phyloP scores from a whole-genome alignment of 2,329 filamentous ascomycete species.

The Incumbomyces lentus region DNA sequence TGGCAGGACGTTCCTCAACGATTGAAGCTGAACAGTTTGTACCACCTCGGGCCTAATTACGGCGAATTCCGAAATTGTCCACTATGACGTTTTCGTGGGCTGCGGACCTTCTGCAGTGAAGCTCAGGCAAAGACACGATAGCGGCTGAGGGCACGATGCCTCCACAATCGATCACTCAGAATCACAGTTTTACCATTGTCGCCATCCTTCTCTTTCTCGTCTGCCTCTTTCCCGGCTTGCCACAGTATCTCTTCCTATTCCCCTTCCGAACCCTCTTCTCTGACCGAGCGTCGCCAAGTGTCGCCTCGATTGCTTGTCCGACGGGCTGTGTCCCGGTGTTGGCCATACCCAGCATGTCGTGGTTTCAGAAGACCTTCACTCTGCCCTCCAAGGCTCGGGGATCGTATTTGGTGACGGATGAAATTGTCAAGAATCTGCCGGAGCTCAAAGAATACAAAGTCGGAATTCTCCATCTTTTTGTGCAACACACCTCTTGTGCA shows the following conservation, averaged over 20 bases:
- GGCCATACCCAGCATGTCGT: conserved; percentile 35
- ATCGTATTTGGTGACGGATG: conserved; percentile 79
- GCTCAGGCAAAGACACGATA: not conserved
- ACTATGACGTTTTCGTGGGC: not conserved
- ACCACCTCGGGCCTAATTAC: not conserved
- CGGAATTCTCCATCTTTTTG: conserved; percentile 76
- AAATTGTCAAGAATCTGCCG: conserved; percentile 59
- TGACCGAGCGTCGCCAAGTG: not conserved
- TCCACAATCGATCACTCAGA: conserved; percentile 13
- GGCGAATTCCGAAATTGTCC: not conserved
- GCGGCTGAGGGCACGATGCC: conserved; percentile 9
- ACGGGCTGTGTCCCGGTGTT: not conserved
- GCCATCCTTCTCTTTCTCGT: conserved; percentile 13
- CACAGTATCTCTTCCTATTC: conserved; percentile 15
- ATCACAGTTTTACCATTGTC: conserved; percentile 12
- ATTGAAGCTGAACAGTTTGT: too few species aligned
- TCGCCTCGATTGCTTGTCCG: not conserved
- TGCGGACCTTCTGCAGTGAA: not conserved
- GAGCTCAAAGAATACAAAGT: conserved; percentile 77
- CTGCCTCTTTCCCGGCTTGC: conserved; percentile 17
- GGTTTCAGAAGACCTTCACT: conserved; percentile 76
- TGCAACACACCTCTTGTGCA: conserved; percentile 91
- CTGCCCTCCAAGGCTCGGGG: conserved; percentile 69
- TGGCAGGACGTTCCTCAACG: too few species aligned
- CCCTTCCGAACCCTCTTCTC: conserved; percentile 10